Evolutionary conservation across 768 basidiomycete genomes (phyloP), one percentile per base, ranked within the genome.

Genomic region (Rhizopogon sp.): DNA sequence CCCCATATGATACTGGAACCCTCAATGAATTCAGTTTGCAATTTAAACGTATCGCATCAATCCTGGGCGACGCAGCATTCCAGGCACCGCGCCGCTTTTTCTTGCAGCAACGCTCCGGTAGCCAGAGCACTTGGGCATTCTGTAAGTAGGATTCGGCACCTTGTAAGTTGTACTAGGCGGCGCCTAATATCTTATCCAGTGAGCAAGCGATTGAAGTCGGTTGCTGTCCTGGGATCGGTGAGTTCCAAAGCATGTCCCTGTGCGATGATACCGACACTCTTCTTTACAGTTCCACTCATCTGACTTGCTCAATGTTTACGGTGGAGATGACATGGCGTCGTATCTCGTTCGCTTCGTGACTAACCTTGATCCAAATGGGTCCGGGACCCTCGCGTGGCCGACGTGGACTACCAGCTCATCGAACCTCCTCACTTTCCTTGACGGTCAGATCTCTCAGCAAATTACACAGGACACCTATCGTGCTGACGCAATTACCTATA

Each of bases 21-120:
- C 8, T 9, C 31, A 31, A 31, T 9, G 7, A 1, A 31, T 31
- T 31, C 1, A 31, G 29, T 31, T 0, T 8, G 5, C 29, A 31
- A 31, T 31, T 31, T 31, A 31, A 31, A 31, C 29, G 29, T 31
- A 31, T 31, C 29, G 72, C 80, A 3, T 71, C 79, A 0, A 71
- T 82, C 58, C 68, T 72, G 53, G 79, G 80, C 2, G 80, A 82
- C 57, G 69, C 72, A 42, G 72, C 77, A 9, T 78, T 82, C 69
- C 74, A 81, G 57, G 76, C 72, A 7, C 74, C 80, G 55, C 66
- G 78, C 13, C 58, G 79, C 13, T 76, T 74, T 62, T 69, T 81
- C 61, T 60, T 80, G 43, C 58, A 75, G 37, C 40, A 71, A 29
- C 56, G 66, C 6, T 67, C 75, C 2, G 67, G 61, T 0, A 72